Conservation (phyloP, 2,329 filamentous ascomycete genomes). For the Pseudonectria buxi region DNA sequence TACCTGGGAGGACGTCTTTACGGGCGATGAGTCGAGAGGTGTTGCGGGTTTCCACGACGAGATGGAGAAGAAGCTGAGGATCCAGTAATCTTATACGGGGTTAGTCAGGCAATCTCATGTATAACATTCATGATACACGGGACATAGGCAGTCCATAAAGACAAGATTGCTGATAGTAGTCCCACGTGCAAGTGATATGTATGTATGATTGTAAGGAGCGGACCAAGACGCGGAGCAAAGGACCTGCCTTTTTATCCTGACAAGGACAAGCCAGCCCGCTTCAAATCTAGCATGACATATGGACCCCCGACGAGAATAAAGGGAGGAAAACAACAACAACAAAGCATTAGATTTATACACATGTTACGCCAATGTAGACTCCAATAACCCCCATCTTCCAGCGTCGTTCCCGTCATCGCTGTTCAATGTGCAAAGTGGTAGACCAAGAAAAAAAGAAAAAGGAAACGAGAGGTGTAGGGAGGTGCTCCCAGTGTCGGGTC, state of each 20-base stretch:
- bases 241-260: constrained; percentile 14
- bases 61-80: constrained; percentile 88
- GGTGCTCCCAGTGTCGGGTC: too few species aligned
- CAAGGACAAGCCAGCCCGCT: constrained; percentile 26
- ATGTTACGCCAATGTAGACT: constrained; percentile 22
- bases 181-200: background rate
- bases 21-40: constrained; percentile 66
- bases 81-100: constrained; percentile 32
- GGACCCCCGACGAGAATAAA: constrained; percentile 12
- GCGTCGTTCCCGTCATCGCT: constrained; percentile 17
- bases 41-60: constrained; percentile 77
- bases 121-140: constrained; percentile 1
- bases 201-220: background rate
- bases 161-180: background rate
- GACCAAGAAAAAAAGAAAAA: constrained; percentile 17
- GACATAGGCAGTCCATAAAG: constrained; percentile 10
- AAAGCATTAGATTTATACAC: constrained; percentile 20
- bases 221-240: background rate
- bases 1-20: constrained; percentile 91
- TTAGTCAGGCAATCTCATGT: background rate
- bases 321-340: constrained; percentile 10
- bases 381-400: constrained; percentile 20
- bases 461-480: constrained; percentile 10
- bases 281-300: constrained; percentile 8
- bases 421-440: constrained; percentile 16